Evolutionary conservation across 768 basidiomycete species (phyloP), one percentile per base, ranked within the genome.

Genomic region (Tulasnella sp.): DNA sequence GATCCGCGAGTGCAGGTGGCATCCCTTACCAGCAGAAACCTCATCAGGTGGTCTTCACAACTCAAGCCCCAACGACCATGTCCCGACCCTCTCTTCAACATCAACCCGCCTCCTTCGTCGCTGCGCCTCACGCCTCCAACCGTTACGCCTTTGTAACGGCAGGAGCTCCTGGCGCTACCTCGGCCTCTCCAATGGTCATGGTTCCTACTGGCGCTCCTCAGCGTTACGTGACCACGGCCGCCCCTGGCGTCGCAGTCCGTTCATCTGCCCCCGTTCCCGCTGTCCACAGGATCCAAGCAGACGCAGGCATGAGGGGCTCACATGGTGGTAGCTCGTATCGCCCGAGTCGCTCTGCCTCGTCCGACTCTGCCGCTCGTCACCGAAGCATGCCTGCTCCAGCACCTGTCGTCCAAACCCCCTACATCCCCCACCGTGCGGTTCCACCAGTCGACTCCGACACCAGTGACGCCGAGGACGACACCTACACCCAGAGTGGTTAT

Each of bases 111-210:
- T 44, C 77, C 44, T 73, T 77, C 44, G 44, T 77, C 40, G 48
- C 77, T 37, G 69, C 32, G 71, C 67, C 77, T 20, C 61, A 76
- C 75, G 44, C 71, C 23, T 76, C 75, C 55, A 76, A 76, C 23
- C 51, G 75, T 40, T 76, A 57, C 32, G 75, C 75, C 26, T 76
- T 39, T 44, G 75, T 76, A 29, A 76, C 75, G 51, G 23, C 71
- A 23, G 61, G 61, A 26, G 37, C 13, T 13, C 39, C 71, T 5
- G 37, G 10, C 39, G 39, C 37, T 1, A 40, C 71, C 29, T 7
- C 71, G 9, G 71, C 20, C n/a, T 72, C 71, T 23, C 37, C 35
- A 10, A 26, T 72, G 39, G 71, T 72, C 32, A 72, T 72, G 71
- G 0, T 46, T 0, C 70, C 70, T 39, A 29, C 71, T 40, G 71